A percentile compares a stretch with the other conserved stretches of the same genome.
phyloP scores from a whole-genome alignment of 345 rosid genomes.

The Raphanus sativus region DNA sequence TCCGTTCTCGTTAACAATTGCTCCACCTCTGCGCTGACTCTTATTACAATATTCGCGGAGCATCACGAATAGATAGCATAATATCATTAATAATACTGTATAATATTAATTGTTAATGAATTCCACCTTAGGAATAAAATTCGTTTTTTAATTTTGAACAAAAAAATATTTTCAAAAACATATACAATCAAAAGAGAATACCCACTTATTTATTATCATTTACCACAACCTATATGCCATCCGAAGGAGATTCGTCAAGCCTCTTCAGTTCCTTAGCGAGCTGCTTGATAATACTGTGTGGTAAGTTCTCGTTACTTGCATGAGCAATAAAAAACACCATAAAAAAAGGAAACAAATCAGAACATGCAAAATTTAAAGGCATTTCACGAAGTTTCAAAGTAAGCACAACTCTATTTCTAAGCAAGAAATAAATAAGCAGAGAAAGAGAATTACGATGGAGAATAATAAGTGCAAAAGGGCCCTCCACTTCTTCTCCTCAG shows the following conservation, averaged over 20 bases:
- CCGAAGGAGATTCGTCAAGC: slow-evolving; percentile 95
- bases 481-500: background rate
- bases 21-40: too few relatives aligned
- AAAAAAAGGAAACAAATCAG: background rate
- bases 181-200: too few relatives aligned
- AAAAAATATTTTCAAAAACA: too few relatives aligned
- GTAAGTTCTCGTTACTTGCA: slow-evolving; percentile 97
- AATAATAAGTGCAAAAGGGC: background rate
- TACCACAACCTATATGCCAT: slow-evolving; percentile 91
- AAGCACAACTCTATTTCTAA: slow-evolving; percentile 6
- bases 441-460: slow-evolving; percentile 18
- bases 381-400: background rate
- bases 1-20: too few relatives aligned
- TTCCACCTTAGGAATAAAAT: too few relatives aligned
- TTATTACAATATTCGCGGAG: too few relatives aligned
- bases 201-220: slow-evolving; percentile 35
- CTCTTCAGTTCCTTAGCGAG: slow-evolving; percentile 88
- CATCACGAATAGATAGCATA: background rate
- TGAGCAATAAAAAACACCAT: slow-evolving; percentile 32
- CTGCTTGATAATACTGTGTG: slow-evolving; percentile 92
- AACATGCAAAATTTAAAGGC: background rate
- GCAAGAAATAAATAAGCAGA: background rate
- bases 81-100: too few relatives aligned
- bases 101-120: too few relatives aligned
- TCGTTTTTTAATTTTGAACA: too few relatives aligned